Evolutionary conservation across 495 filamentous ascomycete genomes (phyloP).

Genomic region (Friedmanniomyces endolithicus): DNA sequence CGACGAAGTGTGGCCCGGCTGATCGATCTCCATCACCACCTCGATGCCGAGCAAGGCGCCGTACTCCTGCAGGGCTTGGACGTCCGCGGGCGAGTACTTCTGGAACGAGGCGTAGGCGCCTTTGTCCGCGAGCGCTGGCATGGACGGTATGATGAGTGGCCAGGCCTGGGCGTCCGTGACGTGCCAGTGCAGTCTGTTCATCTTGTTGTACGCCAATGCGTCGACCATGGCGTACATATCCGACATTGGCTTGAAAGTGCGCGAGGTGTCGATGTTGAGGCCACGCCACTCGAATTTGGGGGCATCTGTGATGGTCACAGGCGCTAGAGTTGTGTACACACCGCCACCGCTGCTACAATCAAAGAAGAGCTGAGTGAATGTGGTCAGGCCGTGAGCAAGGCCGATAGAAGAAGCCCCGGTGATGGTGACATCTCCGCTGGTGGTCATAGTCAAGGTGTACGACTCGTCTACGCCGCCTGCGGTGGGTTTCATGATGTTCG

Average conservation of each 20-base stretch:
- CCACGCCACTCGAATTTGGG: constrained; percentile 62
- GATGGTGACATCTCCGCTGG: constrained; percentile 44
- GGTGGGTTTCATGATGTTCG: constrained; percentile 42
- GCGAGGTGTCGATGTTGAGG: constrained; percentile 57
- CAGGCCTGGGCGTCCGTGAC: constrained; percentile 73
- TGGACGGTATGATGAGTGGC: constrained; percentile 62
- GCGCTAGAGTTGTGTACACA: constrained; percentile 54
- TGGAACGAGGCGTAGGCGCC: constrained; percentile 53
- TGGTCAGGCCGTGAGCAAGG: constrained; percentile 52
- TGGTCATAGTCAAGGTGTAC: constrained; percentile 49
- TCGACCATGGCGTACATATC: constrained; percentile 61
- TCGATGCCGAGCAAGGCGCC: constrained; percentile 55
- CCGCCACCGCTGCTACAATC: constrained; percentile 41
- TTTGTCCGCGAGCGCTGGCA: constrained; percentile 55
- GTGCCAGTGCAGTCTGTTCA: constrained; percentile 69
- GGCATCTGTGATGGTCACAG: constrained; percentile 50
- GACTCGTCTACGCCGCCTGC: constrained; percentile 58
- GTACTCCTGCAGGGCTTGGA: constrained; percentile 53
- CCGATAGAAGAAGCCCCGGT: constrained; percentile 51
- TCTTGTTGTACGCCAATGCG: constrained; percentile 59
- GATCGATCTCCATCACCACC: constrained; percentile 67
- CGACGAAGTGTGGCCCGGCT: constrained; percentile 63
- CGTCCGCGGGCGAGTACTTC: constrained; percentile 50
- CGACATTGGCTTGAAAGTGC: constrained; percentile 49
- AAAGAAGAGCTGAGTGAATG: constrained; percentile 67